phyloP scores from a whole-genome alignment of 1,284 basidiomycete species.

The Testicularia cyperi region DNA sequence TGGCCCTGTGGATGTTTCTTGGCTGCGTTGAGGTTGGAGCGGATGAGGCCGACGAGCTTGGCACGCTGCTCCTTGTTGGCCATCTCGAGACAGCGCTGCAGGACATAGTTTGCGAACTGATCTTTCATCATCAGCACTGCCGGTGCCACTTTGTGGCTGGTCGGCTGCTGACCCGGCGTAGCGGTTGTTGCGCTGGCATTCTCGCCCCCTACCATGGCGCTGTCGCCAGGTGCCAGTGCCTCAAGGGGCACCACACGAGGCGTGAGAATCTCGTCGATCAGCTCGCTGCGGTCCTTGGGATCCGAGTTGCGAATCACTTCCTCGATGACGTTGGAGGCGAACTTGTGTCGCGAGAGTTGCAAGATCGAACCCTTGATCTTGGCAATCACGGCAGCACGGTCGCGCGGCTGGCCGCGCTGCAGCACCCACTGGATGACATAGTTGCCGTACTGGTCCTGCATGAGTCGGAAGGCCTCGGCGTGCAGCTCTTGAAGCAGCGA shows the following conservation, averaged over 20 bases:
- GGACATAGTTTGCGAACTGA: slow-evolving; percentile 71
- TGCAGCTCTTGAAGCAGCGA: slow-evolving; percentile 83
- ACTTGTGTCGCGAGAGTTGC: slow-evolving; percentile 73
- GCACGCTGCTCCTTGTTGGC: slow-evolving; percentile 32
- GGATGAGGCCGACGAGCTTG: slow-evolving; percentile 27
- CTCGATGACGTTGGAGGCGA: slow-evolving; percentile 95
- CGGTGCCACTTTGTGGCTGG: slow-evolving; percentile 10
- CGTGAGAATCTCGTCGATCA: slow-evolving; percentile 80
- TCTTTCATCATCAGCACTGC: slow-evolving; percentile 76
- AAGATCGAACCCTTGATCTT: slow-evolving; percentile 78
- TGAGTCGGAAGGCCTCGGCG: slow-evolving; percentile 64
- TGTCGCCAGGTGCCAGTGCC: neutral
- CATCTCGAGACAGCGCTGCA: slow-evolving; percentile 57
- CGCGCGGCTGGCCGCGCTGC: slow-evolving; percentile 73
- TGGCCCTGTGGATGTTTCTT: slow-evolving; percentile 10
- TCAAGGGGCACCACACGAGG: slow-evolving; percentile 51
- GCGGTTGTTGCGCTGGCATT: too few relatives aligned
- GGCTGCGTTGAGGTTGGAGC: slow-evolving; percentile 26
- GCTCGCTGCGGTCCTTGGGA: slow-evolving; percentile 67
- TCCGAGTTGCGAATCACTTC: slow-evolving; percentile 77
- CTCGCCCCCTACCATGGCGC: neutral
- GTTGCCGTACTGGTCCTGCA: slow-evolving; percentile 67
- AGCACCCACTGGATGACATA: slow-evolving; percentile 95
- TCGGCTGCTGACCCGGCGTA: too few relatives aligned
- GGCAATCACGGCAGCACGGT: slow-evolving; percentile 71